Percentiles rank a stretch among this genome's conserved stretches.
phyloP scores from a whole-genome alignment of 164 flowering plant species.

The Stephania japonica region DNA sequence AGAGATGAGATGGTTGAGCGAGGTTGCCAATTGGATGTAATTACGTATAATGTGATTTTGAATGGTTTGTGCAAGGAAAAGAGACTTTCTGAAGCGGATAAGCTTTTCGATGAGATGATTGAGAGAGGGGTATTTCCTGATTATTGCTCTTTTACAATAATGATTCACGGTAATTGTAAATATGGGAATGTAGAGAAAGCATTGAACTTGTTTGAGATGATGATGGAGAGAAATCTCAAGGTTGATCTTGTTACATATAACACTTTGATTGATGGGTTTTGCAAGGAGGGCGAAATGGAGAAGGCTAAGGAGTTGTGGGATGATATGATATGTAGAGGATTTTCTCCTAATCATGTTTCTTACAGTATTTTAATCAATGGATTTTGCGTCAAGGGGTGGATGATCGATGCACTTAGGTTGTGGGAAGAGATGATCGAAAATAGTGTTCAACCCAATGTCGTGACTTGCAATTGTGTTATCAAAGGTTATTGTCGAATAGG shows the following conservation, averaged over 20 bases:
- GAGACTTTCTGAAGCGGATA: conserved; percentile 63
- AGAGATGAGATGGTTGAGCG: conserved; percentile 67
- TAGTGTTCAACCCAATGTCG: conserved; percentile 56
- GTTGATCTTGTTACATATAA: conserved; percentile 77
- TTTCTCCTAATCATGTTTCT: conserved; percentile 57
- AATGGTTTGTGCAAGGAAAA: conserved; percentile 74
- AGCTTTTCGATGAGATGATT: conserved; percentile 68
- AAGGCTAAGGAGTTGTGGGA: conserved; percentile 55
- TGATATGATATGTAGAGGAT: conserved; percentile 45
- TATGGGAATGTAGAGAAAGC: conserved; percentile 53
- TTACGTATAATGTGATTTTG: conserved; percentile 72
- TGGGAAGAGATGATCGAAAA: conserved; percentile 85
- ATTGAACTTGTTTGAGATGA: conserved; percentile 44
- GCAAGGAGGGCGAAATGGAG: conserved; percentile 69
- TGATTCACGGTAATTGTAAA: conserved; percentile 74
- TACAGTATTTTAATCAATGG: conserved; percentile 69
- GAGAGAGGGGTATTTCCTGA: conserved; percentile 70
- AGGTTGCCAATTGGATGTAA: conserved; percentile 62
- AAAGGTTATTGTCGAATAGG: conserved; percentile 80
- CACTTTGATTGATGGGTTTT: conserved; percentile 71
- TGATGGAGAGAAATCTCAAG: conserved; percentile 56
- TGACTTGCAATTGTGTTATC: conserved; percentile 61
- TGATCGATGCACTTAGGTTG: conserved; percentile 51
- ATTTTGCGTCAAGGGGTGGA: conserved; percentile 45
- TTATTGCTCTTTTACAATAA: conserved; percentile 63